Evolutionary conservation across 2,329 filamentous ascomycete genomes (phyloP).

Genomic region (Epichloe scottii): DNA sequence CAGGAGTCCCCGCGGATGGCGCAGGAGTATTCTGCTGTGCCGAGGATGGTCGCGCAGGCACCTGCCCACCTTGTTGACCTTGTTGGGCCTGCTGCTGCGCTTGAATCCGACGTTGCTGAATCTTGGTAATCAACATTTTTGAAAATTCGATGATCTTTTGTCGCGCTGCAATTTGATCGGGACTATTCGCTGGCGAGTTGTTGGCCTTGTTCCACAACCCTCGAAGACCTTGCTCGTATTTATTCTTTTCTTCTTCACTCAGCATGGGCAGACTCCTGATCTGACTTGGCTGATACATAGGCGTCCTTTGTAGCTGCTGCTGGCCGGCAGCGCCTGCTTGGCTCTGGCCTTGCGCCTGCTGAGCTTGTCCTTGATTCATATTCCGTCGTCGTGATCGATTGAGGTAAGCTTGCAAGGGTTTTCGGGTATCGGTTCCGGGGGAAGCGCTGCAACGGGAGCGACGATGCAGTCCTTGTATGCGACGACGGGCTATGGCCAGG

Average conservation of each 20-base stretch:
- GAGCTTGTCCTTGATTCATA: conserved; percentile 16
- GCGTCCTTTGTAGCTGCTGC: conserved; percentile 15
- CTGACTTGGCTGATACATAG: conserved; percentile 38
- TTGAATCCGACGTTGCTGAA: conserved; percentile 28
- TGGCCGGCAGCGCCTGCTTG: conserved; percentile 14
- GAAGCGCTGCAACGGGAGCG: not conserved
- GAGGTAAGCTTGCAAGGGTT: not conserved
- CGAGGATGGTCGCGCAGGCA: conserved; percentile 11
- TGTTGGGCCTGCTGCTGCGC: conserved; percentile 19
- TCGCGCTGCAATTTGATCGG: conserved; percentile 36
- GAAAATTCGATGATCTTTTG: conserved; percentile 50
- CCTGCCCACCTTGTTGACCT: conserved; percentile 12
- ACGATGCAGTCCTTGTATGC: not conserved
- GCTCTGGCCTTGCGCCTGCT: conserved; percentile 11
- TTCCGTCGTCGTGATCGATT: not conserved
- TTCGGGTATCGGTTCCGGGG: no score
- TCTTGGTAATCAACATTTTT: conserved; percentile 40
- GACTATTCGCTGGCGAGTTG: conserved; percentile 32
- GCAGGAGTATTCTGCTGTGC: conserved; percentile 5
- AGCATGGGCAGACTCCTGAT: conserved; percentile 39
- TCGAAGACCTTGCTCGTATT: conserved; percentile 45
- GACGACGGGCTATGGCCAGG: not conserved
- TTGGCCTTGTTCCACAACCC: conserved; percentile 41
- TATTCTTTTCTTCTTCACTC: conserved; percentile 40
- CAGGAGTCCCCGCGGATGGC: conserved; percentile 10